phyloP scores from a whole-genome alignment of 805 yeast species.

The Candida berthetii region DNA sequence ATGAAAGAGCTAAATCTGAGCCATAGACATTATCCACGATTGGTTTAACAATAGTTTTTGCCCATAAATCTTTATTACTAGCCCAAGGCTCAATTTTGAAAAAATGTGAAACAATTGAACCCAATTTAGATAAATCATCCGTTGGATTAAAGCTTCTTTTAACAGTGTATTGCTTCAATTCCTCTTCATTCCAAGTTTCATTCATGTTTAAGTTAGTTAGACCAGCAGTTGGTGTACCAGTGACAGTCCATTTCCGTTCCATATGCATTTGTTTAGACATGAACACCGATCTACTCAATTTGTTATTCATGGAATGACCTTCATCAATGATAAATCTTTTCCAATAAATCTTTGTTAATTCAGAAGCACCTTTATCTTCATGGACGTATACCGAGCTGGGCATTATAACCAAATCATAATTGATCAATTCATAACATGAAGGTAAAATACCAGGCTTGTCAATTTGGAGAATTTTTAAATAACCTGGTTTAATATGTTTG shows the following conservation, averaged over 20 bases:
- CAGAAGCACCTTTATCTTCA: conserved; percentile 28
- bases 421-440: conserved; percentile 26
- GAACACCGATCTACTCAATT: conserved; percentile 40
- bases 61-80: conserved; percentile 42
- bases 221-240: conserved; percentile 75
- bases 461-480: conserved; percentile 29
- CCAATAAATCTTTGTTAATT: conserved; percentile 46
- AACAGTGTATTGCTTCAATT: conserved; percentile 32
- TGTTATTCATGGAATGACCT: conserved; percentile 60
- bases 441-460: conserved; percentile 18
- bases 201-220: conserved; percentile 48
- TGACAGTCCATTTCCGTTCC: conserved; percentile 69
- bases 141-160: conserved; percentile 43
- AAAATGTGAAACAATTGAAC: conserved; percentile 44
- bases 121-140: conserved; percentile 49
- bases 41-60: conserved; percentile 38
- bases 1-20: conserved; percentile 32
- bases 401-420: conserved; percentile 48
- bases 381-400: conserved; percentile 39
- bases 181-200: conserved; percentile 9
- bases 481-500: conserved; percentile 42
- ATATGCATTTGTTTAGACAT: conserved; percentile 42
- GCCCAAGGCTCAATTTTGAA: conserved; percentile 56
- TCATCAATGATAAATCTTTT: conserved; percentile 70
- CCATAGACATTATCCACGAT: conserved; percentile 34